These are phyloP conservation scores for Oehlia diaphana DNA, from an alignment of 192 early-diverging fungal species.

Conservation along the genomic window DNA sequence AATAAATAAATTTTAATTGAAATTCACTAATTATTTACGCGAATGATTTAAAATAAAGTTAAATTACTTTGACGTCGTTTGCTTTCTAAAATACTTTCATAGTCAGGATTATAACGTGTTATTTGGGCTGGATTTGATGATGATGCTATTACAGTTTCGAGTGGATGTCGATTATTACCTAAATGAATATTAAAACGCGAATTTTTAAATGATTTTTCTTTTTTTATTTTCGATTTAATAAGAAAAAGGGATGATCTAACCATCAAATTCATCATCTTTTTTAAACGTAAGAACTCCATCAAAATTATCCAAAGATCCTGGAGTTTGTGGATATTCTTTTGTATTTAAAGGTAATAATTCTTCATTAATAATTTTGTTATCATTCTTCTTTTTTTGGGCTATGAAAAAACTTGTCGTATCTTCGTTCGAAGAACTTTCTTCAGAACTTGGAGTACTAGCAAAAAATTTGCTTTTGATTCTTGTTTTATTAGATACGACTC, in stretches of 20 bases:
- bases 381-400: neutral
- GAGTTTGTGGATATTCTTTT: neutral
- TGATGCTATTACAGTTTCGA: neutral
- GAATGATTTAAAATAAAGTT: neutral
- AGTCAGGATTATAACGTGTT: slow-evolving; percentile 20
- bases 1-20: neutral
- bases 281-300: neutral
- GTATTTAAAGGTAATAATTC: neutral
- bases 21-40: neutral
- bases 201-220: neutral
- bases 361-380: neutral
- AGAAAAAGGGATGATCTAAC: neutral
- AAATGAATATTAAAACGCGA: neutral
- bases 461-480: slow-evolving; percentile 1
- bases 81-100: slow-evolving; percentile 37
- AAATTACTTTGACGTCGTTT: slow-evolving; percentile 38
- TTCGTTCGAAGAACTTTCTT: neutral
- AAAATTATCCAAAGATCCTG: neutral
- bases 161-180: neutral
- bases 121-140: neutral
- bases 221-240: neutral
- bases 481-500: neutral
- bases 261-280: neutral
- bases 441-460: slow-evolving; percentile 1
- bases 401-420: neutral